Percentiles rank a stretch among this genome's conserved stretches.
Evolutionary conservation across 2,329 filamentous ascomycete genomes (phyloP).

Genomic region (Colletotrichum simmondsii): DNA sequence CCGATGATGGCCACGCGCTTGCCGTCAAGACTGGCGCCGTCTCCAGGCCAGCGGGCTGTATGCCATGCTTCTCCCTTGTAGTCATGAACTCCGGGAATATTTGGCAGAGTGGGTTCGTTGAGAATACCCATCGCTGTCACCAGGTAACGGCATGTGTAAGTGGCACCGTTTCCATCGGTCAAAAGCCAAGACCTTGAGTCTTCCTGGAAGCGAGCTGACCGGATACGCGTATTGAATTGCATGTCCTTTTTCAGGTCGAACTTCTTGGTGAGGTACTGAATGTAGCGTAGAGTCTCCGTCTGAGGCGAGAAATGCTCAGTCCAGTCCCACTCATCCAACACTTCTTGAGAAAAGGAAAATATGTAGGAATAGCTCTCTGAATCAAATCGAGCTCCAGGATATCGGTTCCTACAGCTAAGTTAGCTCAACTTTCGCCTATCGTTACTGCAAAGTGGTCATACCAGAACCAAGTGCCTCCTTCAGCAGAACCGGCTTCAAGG

Average conservation of each 20-base stretch:
- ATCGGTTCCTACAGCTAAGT: constrained; percentile 45
- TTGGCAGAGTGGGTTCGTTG: constrained; percentile 52
- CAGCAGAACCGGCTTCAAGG: constrained; percentile 51
- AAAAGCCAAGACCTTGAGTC: constrained; percentile 40
- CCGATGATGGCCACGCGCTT: constrained; percentile 60
- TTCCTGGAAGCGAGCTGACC: constrained; percentile 42
- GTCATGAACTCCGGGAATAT: constrained; percentile 48
- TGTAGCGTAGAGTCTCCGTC: constrained; percentile 50
- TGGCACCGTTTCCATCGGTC: constrained; percentile 38
- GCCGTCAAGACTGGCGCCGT: constrained; percentile 55
- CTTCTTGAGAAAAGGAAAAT: constrained; percentile 53
- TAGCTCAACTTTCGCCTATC: neutral
- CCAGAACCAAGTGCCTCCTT: constrained; percentile 60
- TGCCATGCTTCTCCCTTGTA: constrained; percentile 57
- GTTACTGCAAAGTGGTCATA: constrained; percentile 21
- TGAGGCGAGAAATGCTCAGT: constrained; percentile 46
- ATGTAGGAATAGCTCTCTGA: constrained; percentile 58
- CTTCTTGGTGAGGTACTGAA: constrained; percentile 49
- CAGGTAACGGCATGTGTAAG: constrained; percentile 41
- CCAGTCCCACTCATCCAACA: constrained; percentile 55
- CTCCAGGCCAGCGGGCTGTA: constrained; percentile 55
- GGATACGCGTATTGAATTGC: constrained; percentile 43
- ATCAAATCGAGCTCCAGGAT: constrained; percentile 59
- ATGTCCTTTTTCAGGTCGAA: constrained; percentile 47
- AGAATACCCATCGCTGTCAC: constrained; percentile 51